Conservation (phyloP, 1,284 basidiomycete species). For the Moesziomyces sp. region DNA sequence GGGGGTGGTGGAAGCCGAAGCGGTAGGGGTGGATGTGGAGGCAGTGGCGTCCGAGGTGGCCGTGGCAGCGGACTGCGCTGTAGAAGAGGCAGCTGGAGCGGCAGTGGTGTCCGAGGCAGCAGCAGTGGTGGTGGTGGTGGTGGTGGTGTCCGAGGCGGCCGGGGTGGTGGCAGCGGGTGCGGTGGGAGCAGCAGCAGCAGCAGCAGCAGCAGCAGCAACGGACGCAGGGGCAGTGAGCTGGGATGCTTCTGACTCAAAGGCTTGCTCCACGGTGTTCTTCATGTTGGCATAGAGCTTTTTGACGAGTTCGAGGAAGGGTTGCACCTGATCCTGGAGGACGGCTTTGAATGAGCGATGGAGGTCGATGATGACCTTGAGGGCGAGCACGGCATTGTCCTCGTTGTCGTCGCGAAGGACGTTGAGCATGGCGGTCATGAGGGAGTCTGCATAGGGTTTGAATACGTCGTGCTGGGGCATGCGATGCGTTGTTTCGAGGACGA, state of each 20-base stretch:
- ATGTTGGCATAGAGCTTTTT: slow-evolving; percentile 83
- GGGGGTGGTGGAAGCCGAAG: slow-evolving; percentile 20
- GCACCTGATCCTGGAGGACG: slow-evolving; percentile 79
- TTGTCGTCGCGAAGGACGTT: slow-evolving; percentile 88
- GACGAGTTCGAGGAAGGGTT: slow-evolving; percentile 82
- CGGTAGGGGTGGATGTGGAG: slow-evolving; percentile 10
- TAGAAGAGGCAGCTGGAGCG: too few species aligned
- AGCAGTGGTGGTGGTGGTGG: slow-evolving; percentile 1
- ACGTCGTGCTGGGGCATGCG: slow-evolving; percentile 85
- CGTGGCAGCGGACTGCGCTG: too few species aligned
- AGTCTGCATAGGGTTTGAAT: slow-evolving; percentile 77
- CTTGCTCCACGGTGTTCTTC: slow-evolving; percentile 78
- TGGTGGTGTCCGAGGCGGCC: background rate
- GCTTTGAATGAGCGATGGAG: slow-evolving; percentile 69
- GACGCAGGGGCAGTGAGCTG: slow-evolving; percentile 18
- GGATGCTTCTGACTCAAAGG: slow-evolving; percentile 71
- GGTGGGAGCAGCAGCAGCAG: background rate
- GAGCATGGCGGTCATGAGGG: slow-evolving; percentile 80
- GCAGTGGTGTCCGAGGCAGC: background rate
- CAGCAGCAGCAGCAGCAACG: background rate
- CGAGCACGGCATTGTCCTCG: slow-evolving; percentile 91
- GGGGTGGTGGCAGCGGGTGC: slow-evolving; percentile 7
- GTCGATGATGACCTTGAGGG: slow-evolving; percentile 93
- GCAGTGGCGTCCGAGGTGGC: background rate
- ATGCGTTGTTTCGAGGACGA: slow-evolving; percentile 72